Evolutionary conservation across 2,329 filamentous ascomycete species (phyloP).

Genomic region (Scedosporium dehoogii): DNA sequence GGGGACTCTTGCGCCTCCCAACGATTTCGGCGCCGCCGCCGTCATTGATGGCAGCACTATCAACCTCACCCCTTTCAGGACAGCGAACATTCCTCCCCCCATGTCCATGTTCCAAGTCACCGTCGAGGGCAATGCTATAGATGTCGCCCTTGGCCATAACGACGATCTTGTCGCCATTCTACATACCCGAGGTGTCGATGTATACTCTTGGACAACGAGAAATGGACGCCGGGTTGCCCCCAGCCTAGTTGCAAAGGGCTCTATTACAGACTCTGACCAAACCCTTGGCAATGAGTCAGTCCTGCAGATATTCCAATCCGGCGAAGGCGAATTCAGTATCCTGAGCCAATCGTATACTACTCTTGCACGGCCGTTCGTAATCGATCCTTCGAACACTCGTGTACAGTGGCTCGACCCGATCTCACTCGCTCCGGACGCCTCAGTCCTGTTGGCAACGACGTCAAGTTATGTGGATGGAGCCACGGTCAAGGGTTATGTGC

Average conservation of each 20-base stretch:
- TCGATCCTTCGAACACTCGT: not conserved
- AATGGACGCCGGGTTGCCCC: constrained; percentile 23
- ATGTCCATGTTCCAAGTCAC: constrained; percentile 75
- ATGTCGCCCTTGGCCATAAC: constrained; percentile 62
- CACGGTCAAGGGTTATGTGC: constrained; percentile 27
- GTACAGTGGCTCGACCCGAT: constrained; percentile 8
- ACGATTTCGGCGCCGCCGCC: constrained; percentile 70
- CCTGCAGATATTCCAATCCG: constrained; percentile 22
- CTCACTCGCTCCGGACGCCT: constrained; percentile 2
- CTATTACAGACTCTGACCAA: not conserved
- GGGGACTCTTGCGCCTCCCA: constrained; percentile 58
- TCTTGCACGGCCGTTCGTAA: not conserved
- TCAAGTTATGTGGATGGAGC: constrained; percentile 21
- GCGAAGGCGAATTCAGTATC: constrained; percentile 18
- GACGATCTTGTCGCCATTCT: constrained; percentile 62
- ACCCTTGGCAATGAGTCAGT: constrained; percentile 9
- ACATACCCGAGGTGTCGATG: constrained; percentile 52
- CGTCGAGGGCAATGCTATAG: constrained; percentile 53
- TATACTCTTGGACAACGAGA: constrained; percentile 61
- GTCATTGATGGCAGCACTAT: constrained; percentile 74
- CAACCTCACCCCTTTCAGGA: constrained; percentile 76
- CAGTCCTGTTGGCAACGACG: constrained; percentile 14
- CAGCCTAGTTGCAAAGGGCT: not conserved
- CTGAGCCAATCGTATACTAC: constrained; percentile 19
- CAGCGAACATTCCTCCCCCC: constrained; percentile 81